phyloP scores from a whole-genome alignment of 2,329 filamentous ascomycete species.

The Fusarium tanahbumbuense region DNA sequence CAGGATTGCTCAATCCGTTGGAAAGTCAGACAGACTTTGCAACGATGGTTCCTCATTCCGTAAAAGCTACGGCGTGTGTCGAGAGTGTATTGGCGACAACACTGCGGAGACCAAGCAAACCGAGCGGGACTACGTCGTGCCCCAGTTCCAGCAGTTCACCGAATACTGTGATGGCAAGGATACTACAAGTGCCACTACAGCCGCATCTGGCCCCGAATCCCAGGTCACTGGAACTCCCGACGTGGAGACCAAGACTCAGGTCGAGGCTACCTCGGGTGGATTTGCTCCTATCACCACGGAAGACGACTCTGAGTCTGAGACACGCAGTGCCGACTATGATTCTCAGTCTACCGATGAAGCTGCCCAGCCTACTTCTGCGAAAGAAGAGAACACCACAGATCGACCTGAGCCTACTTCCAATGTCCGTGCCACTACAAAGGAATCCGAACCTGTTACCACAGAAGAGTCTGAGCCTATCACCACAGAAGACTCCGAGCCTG shows the following conservation, averaged over 20 bases:
- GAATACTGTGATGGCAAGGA: slow-evolving; percentile 56
- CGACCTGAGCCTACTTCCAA: slow-evolving; percentile 21
- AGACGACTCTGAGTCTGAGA: slow-evolving; percentile 12
- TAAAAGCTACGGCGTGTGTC: slow-evolving; percentile 53
- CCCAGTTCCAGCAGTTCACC: slow-evolving; percentile 58
- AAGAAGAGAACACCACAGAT: not conserved
- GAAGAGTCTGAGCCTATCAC: not conserved
- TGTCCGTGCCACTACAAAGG: not conserved
- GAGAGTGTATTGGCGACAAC: slow-evolving; percentile 54
- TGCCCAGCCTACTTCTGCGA: slow-evolving; percentile 1
- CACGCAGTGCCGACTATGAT: slow-evolving; percentile 6
- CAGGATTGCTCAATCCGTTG: slow-evolving; percentile 58
- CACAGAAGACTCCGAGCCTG: not conserved
- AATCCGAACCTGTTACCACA: slow-evolving; percentile 4
- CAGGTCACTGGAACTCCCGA: slow-evolving; percentile 38
- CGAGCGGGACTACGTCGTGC: slow-evolving; percentile 50
- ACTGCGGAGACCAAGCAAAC: slow-evolving; percentile 43
- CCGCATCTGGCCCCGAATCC: slow-evolving; percentile 38
- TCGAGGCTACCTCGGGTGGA: slow-evolving; percentile 32
- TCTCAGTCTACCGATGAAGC: slow-evolving; percentile 13
- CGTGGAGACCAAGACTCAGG: slow-evolving; percentile 45
- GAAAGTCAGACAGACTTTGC: slow-evolving; percentile 63
- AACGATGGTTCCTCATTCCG: slow-evolving; percentile 55
- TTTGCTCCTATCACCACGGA: slow-evolving; percentile 39
- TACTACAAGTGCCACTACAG: slow-evolving; percentile 31